Conservation (phyloP, 1,139 yeast species). For the Pichia sp. region DNA sequence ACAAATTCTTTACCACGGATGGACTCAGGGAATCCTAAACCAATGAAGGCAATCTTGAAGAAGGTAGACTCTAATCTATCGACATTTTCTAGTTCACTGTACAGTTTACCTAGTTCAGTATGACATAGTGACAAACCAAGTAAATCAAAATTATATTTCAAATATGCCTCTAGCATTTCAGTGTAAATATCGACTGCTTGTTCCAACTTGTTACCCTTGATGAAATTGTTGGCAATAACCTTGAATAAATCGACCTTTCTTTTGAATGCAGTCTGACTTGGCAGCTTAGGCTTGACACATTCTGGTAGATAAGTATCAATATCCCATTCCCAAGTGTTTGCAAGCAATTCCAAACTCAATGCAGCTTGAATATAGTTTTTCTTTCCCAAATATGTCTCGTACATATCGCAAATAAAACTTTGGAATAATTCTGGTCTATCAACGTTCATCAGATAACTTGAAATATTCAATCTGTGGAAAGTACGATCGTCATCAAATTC, state of each 20-base stretch:
- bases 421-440: conserved; percentile 78
- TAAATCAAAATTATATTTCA: conserved; percentile 69
- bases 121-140: conserved; percentile 74
- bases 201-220: conserved; percentile 70
- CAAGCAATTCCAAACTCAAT: conserved; percentile 69
- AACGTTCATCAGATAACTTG: conserved; percentile 73
- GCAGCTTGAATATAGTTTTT: conserved; percentile 79
- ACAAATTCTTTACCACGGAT: conserved; percentile 74
- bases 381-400: conserved; percentile 58
- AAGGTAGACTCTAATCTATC: conserved; percentile 76
- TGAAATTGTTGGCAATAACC: conserved; percentile 67
- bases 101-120: conserved; percentile 62
- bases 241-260: conserved; percentile 73
- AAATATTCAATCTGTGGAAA: conserved; percentile 72
- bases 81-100: conserved; percentile 62
- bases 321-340: conserved; percentile 76
- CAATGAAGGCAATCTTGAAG: conserved; percentile 77
- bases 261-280: conserved; percentile 75
- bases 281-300: conserved; percentile 65
- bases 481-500: conserved; percentile 87
- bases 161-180: conserved; percentile 74
- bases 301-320: conserved; percentile 55
- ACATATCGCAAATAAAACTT: conserved; percentile 71
- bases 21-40: conserved; percentile 78
- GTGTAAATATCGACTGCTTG: conserved; percentile 75